phyloP scores from a whole-genome alignment of 257 asterid genomes.

The Solanum pinnatisectum region DNA sequence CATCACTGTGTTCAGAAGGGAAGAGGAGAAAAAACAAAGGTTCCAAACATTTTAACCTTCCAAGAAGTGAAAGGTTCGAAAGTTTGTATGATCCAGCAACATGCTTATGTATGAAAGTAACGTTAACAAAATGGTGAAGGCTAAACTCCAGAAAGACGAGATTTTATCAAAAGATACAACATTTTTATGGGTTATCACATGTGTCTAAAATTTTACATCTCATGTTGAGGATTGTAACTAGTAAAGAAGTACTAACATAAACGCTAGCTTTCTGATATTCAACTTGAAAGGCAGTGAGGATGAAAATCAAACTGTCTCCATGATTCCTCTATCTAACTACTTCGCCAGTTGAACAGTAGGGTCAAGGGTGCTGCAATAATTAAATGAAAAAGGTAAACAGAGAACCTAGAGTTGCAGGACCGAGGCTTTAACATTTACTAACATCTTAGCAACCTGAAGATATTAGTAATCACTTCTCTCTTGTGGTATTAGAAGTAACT shows the following conservation, averaged over 20 bases:
- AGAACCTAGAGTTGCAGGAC: background rate
- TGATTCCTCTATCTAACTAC: background rate
- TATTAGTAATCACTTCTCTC: background rate
- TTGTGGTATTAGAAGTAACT: background rate
- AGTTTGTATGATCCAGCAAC: background rate
- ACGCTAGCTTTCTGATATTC: background rate
- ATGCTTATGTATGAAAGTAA: background rate
- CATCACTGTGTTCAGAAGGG: background rate
- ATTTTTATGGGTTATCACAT: background rate
- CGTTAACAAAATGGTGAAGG: background rate
- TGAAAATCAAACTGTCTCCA: background rate
- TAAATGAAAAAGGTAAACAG: background rate
- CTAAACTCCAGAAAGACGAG: background rate
- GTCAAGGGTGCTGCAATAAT: background rate
- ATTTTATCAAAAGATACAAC: background rate
- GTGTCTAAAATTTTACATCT: background rate
- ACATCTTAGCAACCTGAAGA: background rate
- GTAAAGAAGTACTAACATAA: background rate
- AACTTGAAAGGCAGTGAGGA: background rate
- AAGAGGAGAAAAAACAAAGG: background rate
- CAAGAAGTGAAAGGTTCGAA: background rate
- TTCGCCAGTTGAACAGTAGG: background rate
- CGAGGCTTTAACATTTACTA: background rate
- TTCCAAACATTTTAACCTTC: background rate
- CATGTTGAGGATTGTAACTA: background rate